Conservation (phyloP, 2,329 filamentous ascomycete genomes). For the Cladosporium sp. region DNA sequence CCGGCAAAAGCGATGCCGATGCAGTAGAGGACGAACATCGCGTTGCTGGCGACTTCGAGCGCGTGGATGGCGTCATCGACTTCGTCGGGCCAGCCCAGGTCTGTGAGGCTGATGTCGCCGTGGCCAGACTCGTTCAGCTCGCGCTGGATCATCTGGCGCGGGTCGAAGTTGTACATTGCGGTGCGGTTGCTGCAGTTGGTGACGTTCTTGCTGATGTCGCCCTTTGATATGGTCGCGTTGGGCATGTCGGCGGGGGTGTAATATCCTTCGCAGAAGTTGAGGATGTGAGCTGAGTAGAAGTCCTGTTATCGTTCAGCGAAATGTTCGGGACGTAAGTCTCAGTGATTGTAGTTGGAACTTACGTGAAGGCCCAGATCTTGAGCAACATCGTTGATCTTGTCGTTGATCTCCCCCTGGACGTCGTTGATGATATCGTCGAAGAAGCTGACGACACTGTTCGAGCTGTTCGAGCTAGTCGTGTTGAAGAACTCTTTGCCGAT, state of each 20-base stretch:
- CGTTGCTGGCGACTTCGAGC: constrained; percentile 51
- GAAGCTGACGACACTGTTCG: constrained; percentile 33
- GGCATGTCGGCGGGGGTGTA: constrained; percentile 46
- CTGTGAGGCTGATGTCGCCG: constrained; percentile 50
- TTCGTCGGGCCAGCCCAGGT: constrained; percentile 58
- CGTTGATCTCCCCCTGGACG: constrained; percentile 44
- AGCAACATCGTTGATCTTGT: constrained; percentile 44
- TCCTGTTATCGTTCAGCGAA: constrained; percentile 35
- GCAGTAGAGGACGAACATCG: constrained; percentile 61
- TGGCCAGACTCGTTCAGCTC: constrained; percentile 46
- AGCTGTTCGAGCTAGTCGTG: constrained; percentile 23
- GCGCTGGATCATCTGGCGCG: constrained; percentile 50
- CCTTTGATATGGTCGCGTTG: constrained; percentile 43
- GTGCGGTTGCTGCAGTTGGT: constrained; percentile 56
- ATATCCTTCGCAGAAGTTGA: constrained; percentile 59
- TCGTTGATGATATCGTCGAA: constrained; percentile 36
- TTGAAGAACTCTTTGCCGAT: constrained; percentile 45
- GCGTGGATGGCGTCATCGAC: constrained; percentile 56
- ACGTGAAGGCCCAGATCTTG: constrained; percentile 52
- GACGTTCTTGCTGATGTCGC: constrained; percentile 51
- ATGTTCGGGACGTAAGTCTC: not conserved
- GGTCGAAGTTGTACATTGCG: constrained; percentile 59
- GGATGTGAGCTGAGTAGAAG: constrained; percentile 62
- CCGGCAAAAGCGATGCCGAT: constrained; percentile 57
- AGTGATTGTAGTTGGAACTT: not conserved